Base-by-base conservation (phyloP, 2,329 filamentous ascomycete species). In the Trichothecium sympodiale region DNA sequence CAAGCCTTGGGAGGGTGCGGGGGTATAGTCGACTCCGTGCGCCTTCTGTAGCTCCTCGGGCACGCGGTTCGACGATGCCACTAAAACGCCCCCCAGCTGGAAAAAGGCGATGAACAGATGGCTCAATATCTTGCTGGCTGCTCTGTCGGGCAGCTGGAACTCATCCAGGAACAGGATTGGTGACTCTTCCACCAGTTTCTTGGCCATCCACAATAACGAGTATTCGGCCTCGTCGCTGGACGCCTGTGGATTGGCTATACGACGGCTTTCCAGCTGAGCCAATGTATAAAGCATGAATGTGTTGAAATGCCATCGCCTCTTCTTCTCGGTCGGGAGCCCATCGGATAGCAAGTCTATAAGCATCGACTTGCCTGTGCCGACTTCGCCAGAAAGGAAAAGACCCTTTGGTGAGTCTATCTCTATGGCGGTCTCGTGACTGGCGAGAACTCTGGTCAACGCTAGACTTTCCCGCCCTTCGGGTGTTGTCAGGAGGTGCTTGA, bases 341-440 rank as follows among this genome's bases (percentile, higher is more conserved):
- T 86, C 79, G 12, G 82, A 81, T n/a, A 91, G 74, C 0, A 91
- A 61, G 48, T 89, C 83, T 12, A 88, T 68, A n/a, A 91, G 69
- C 81, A 91, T 87, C 5, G 77, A 83, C 54, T 91, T 91, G 12
- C 84, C 83, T 0, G 81, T 86, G 9, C 84, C 84, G 2, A 91
- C 84, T 50, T 87, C 83, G 6, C 84, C 83, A 17, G 85, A 84
- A 0, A 91, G 65, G 50, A 89, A 78, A 13, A 91, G 60, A 0
- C 84, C 84, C 45, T 69, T 74, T 0, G 84, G 84, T 0, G 80
- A 85, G 46, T 83, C 67, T 33, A 88, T 69, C 31, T 76, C 64
- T 41, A 86, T 68, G 9, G 83, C 83, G 15, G 74, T 73, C 51
- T 88, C 77, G 50, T 87, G 73, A 44, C 69, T 75, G 1, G 77